Evolutionary conservation across 1,284 basidiomycete species (phyloP), one percentile per base, ranked within the genome.

Genomic region (Microbotryum saponariae): DNA sequence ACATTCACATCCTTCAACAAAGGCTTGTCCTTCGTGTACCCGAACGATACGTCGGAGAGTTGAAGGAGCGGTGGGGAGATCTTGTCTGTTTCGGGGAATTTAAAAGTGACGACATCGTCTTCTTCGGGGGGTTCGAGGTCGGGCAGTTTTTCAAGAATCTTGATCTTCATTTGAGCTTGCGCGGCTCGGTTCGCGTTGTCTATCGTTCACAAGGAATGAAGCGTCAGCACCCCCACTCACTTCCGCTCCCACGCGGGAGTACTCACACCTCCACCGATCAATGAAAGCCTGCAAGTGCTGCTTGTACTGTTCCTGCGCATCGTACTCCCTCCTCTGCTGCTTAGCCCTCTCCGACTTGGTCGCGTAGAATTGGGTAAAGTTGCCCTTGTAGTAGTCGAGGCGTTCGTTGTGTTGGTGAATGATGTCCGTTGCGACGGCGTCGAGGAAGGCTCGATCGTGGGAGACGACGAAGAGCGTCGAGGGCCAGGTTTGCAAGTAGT

Each of bases 281-380:
- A 99, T 97, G 78, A 97, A 99, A 0, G 94, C 92, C 74, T 97
- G 96, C 57, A 99, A 77, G 78, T 96, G 90, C 72, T 88, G 89
- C 62, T 96, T 84, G 76, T 98, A 97, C 37, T 89, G 85, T 82
- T 96, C 84, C 76, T 97, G 93, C 0, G 92, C 82, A 58, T 98
- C 94, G 75, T 96, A 97, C 76, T 97, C 92, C 42, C 66, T 47
- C 50, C 58, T 58, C 75, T 96, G 80, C 73, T 94, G 93, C 66
- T 86, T 85, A 65, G 91, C 87, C 33, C 96, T 86, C 74, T 99
- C 96, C 12, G 88, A 89, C 76, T 97, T 94, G 27, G 96, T 99
- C 4, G 94, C 93, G 76, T 99, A 97, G 82, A 99, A 98, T 74
- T 97, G 91, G 1, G 89, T 86, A 77, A 98, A 99, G 79, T 98